phyloP scores from a whole-genome alignment of 2,329 filamentous ascomycete species.

The Neurospora sp. region DNA sequence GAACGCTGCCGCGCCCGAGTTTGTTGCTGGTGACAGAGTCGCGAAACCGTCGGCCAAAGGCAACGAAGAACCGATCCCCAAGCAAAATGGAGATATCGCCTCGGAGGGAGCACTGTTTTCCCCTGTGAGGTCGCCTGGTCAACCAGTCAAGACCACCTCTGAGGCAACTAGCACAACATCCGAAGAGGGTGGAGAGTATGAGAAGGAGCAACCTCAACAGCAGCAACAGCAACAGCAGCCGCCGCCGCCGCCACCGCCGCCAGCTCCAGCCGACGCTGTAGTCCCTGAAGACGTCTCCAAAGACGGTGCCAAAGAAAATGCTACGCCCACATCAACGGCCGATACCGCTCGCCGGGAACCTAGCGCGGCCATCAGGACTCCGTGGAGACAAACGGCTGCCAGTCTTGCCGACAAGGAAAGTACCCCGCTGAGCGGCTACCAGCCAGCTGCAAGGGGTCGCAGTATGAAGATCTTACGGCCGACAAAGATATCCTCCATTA shows the following conservation, averaged over 20 bases:
- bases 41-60: constrained; percentile 13
- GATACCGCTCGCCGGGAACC: constrained; percentile 33
- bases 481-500: constrained; percentile 37
- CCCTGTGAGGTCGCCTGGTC: constrained; percentile 22
- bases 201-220: constrained; percentile 25
- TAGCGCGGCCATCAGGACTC: constrained; percentile 55
- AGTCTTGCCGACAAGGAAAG: constrained; percentile 41
- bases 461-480: constrained; percentile 90
- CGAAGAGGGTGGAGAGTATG: constrained; percentile 36
- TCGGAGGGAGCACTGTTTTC: constrained; percentile 27
- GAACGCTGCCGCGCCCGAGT: constrained; percentile 41
- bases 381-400: constrained; percentile 54
- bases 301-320: constrained; percentile 20
- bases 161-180: constrained; percentile 27
- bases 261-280: neutral
- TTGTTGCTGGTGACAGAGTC: constrained; percentile 26
- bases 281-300: constrained; percentile 10
- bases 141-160: constrained; percentile 24
- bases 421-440: constrained; percentile 54
- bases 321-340: constrained; percentile 4
- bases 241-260: constrained; percentile 16
- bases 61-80: constrained; percentile 12
- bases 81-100: constrained; percentile 16
- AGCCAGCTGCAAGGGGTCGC: constrained; percentile 54
- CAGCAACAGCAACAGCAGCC: constrained; percentile 12